Percentiles rank a stretch among this genome's conserved stretches.
Evolutionary conservation across 805 yeast genomes (phyloP).

Genomic region (Cyberlindnera euphorbiae): DNA sequence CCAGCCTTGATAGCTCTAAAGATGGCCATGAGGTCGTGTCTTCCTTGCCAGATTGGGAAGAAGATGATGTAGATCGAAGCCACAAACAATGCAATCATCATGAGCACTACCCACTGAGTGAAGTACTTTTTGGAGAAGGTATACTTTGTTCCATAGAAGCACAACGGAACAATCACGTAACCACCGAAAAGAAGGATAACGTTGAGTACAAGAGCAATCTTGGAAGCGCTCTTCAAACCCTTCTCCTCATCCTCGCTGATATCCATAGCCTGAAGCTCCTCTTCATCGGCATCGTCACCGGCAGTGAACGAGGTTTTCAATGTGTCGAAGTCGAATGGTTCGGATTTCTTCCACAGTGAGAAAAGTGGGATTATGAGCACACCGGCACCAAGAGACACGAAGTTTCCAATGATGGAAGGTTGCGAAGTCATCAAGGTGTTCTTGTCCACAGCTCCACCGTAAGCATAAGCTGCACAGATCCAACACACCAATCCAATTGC

Average conservation of each 20-base stretch:
- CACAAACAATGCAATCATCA: constrained; percentile 33
- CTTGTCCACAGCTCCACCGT: constrained; percentile 17
- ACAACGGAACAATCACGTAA: constrained; percentile 29
- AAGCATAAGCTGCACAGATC: constrained; percentile 21
- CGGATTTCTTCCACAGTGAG: constrained; percentile 27
- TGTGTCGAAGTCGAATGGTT: constrained; percentile 22
- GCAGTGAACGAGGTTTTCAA: constrained; percentile 23
- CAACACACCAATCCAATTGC: constrained; percentile 24
- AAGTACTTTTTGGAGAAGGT: constrained; percentile 33
- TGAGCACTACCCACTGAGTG: constrained; percentile 33
- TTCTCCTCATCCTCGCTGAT: constrained; percentile 21
- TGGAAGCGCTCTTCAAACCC: constrained; percentile 32
- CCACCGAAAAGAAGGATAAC: constrained; percentile 27
- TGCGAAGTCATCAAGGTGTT: constrained; percentile 15
- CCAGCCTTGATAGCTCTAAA: constrained; percentile 3
- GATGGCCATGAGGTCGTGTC: constrained; percentile 15
- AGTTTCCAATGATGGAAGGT: constrained; percentile 21
- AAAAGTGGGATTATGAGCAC: constrained; percentile 29
- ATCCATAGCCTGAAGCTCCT: constrained; percentile 27
- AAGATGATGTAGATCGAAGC: constrained; percentile 34
- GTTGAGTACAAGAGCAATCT: constrained; percentile 38
- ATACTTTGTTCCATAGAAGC: constrained; percentile 31
- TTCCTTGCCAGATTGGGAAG: constrained; percentile 35
- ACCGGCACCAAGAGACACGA: constrained; percentile 23
- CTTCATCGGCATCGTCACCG: constrained; percentile 34